Base-by-base conservation (phyloP, 2,329 filamentous ascomycete species). In the Eutypa lata region DNA sequence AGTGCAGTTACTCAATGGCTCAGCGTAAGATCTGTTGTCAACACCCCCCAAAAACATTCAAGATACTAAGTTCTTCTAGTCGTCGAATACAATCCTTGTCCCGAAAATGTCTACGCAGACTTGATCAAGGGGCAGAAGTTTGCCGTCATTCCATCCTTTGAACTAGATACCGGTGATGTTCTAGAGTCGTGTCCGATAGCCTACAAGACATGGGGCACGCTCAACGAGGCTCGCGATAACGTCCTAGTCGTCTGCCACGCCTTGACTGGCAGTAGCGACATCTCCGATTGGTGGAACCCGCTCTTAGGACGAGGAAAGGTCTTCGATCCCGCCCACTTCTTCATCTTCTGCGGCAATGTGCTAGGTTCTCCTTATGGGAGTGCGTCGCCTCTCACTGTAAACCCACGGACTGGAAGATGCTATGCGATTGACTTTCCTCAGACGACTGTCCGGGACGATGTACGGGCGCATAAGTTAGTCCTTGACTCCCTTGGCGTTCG, bases 401-500 rank as follows among this genome's bases (percentile, higher is more conserved):
- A 61, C 13, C 54, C 56, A 24, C 53, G 51, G 28, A 62, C 54
- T 16, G 61, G 60, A 18, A 51, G 51, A 44, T 53, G 19, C 28
- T 64, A 63, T 19, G 63, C 57, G 3, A 54, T 50, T 8, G 83
- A 88, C 56, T 89, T 88, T 54, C 86, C 86, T 42, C 71, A 88
- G 58, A 87, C 85, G 7, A 88, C 85, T 1, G 79, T 88, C 37
- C 74, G 84, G 58, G 86, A 89, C 66, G 86, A 89, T 69, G 84
- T 88, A 49, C 71, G 71, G 54, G 75, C 81, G 47, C 79, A 83
- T 59, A 81, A 80, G 53, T 64, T 79, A 3, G 71, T 83, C 14
- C 69, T 83, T 14, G 79, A 83, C 60, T 71, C 77, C 51, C 65
- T 83, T 31, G 78, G 78, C n/a, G 74, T 82, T 14, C 71, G 68